A percentile compares a stretch with the other conserved stretches of the same genome.
Evolutionary conservation across 495 filamentous ascomycete species (phyloP).

Genomic region (Penicillium paradoxum): DNA sequence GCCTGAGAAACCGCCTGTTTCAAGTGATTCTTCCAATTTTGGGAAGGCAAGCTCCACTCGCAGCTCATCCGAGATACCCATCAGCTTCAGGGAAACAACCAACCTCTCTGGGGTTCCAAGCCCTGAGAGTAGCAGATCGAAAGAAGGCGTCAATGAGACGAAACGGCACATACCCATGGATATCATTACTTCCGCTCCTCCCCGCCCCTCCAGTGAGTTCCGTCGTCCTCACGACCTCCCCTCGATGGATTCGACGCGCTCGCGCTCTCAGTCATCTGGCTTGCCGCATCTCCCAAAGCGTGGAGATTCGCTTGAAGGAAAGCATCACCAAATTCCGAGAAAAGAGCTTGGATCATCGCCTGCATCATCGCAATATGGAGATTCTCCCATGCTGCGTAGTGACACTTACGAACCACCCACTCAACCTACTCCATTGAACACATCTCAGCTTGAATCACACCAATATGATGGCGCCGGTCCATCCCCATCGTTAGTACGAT

Average conservation of each 20-base stretch:
- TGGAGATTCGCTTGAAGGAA: constrained; percentile 52
- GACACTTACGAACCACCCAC: constrained; percentile 36
- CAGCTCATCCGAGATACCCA: constrained; percentile 54
- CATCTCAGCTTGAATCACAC: constrained; percentile 35
- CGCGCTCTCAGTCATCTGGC: constrained; percentile 26
- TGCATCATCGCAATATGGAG: constrained; percentile 20
- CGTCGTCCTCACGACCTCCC: constrained; percentile 36
- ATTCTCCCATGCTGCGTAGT: constrained; percentile 56
- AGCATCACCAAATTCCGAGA: constrained; percentile 27
- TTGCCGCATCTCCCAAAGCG: constrained; percentile 46
- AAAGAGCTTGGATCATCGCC: constrained; percentile 34
- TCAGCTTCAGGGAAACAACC: constrained; percentile 25
- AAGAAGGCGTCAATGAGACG: constrained; percentile 8
- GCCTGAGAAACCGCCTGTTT: constrained; percentile 60
- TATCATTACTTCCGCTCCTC: constrained; percentile 24
- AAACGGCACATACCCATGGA: constrained; percentile 18
- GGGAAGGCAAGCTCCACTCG: constrained; percentile 57
- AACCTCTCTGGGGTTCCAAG: constrained; percentile 32
- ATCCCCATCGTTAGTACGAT: constrained; percentile 68
- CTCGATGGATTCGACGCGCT: constrained; percentile 33
- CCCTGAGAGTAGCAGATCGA: constrained; percentile 30
- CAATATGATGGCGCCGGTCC: constrained; percentile 43
- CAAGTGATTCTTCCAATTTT: constrained; percentile 49
- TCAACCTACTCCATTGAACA: constrained; percentile 45
- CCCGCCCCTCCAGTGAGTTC: constrained; percentile 36